Evolutionary conservation across 108 stramenopile genomes (phyloP).

Genomic region (Conticribra guillardii): DNA sequence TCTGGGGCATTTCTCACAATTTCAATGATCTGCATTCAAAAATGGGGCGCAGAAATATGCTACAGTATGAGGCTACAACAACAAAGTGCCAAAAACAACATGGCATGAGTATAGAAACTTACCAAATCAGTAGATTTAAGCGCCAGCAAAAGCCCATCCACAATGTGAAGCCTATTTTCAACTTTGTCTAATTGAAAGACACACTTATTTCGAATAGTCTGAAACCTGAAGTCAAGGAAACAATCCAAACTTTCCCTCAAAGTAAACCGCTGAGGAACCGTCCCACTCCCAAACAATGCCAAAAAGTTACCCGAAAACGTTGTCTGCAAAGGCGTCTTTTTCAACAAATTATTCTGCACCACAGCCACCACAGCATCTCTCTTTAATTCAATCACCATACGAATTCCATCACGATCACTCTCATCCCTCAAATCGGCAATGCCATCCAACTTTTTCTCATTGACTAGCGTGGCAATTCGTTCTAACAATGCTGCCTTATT

Average conservation of each 20-base stretch:
- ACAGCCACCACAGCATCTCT: conserved; percentile 90
- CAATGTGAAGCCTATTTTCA: conserved; percentile 86
- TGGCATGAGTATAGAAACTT: background rate
- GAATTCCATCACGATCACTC: conserved; percentile 94
- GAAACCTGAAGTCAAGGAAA: conserved; percentile 94
- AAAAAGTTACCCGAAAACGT: conserved; percentile 94
- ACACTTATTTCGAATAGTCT: conserved; percentile 87
- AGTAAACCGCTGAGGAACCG: conserved; percentile 91
- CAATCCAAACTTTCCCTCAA: conserved; percentile 84
- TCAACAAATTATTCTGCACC: conserved; percentile 92
- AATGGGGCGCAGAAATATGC: no score
- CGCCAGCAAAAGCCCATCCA: conserved; percentile 89
- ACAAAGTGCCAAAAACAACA: background rate
- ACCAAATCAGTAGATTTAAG: conserved; percentile 74
- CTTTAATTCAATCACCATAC: conserved; percentile 98
- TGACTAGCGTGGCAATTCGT: conserved; percentile 93
- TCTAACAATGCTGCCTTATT: conserved; percentile 95
- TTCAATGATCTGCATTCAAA: conserved; percentile 70
- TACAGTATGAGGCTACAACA: background rate
- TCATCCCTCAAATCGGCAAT: conserved; percentile 91
- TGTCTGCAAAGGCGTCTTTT: conserved; percentile 92
- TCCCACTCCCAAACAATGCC: conserved; percentile 76
- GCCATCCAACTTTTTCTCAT: conserved; percentile 95
- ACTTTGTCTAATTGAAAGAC: conserved; percentile 82
- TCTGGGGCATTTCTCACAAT: conserved; percentile 75